These are phyloP conservation scores for Zymoseptoria pseudotritici DNA, from an alignment of 2,329 filamentous ascomycete genomes.

Conservation along the genomic window DNA sequence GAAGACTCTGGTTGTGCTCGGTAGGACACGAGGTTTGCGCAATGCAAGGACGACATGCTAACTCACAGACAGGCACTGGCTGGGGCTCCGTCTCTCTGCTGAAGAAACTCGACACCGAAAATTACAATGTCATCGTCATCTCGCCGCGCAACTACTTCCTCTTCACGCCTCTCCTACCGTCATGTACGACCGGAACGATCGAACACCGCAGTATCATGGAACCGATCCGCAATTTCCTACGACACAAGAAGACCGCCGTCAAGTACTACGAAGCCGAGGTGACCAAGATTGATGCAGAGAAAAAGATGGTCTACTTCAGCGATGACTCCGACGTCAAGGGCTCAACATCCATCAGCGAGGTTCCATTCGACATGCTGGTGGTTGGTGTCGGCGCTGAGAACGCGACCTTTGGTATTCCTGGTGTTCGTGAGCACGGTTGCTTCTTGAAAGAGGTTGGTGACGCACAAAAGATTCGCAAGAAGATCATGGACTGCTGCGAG, in stretches of 20 bases:
- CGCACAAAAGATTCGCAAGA: slow-evolving; percentile 91
- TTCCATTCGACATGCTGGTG: slow-evolving; percentile 96
- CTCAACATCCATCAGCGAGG: slow-evolving; percentile 70
- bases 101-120: slow-evolving; percentile 97
- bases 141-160: slow-evolving; percentile 99
- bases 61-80: slow-evolving; percentile 63
- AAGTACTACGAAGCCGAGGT: slow-evolving; percentile 98
- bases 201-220: slow-evolving; percentile 99
- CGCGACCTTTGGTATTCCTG: slow-evolving; percentile 92
- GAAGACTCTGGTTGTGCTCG: slow-evolving; percentile 94
- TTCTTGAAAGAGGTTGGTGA: slow-evolving; percentile 98
- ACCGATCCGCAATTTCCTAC: slow-evolving; percentile 89
- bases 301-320: slow-evolving; percentile 78
- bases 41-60: slow-evolving; percentile 1
- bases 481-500: slow-evolving; percentile 99
- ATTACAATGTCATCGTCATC: slow-evolving; percentile 94
- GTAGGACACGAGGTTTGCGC: slow-evolving; percentile 42
- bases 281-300: slow-evolving; percentile 87
- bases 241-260: slow-evolving; percentile 86
- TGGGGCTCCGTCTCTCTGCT: slow-evolving; percentile 95
- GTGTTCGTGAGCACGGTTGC: slow-evolving; percentile 89
- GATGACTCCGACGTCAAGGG: slow-evolving; percentile 94
- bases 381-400: slow-evolving; percentile 97
- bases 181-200: slow-evolving; percentile 93
- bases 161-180: slow-evolving; percentile 93